Conservation (phyloP, 2,329 filamentous ascomycete species). For the Fusarium vanettenii region DNA sequence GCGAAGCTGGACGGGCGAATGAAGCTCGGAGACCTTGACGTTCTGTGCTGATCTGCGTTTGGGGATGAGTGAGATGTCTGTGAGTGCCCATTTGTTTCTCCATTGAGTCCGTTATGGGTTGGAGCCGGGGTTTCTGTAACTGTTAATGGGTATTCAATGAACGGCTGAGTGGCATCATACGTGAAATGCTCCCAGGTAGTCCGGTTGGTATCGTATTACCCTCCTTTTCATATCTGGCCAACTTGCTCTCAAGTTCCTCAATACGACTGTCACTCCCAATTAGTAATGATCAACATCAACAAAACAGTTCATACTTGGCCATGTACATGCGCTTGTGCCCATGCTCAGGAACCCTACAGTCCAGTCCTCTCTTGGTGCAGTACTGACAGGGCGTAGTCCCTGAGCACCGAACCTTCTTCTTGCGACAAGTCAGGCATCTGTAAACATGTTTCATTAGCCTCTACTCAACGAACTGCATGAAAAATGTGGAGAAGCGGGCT, state of each 20-base stretch:
- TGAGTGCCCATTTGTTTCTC: conserved; percentile 17
- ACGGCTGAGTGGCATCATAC: neutral
- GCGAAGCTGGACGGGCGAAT: conserved; percentile 41
- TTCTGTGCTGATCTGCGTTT: conserved; percentile 26
- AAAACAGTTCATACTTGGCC: conserved; percentile 32
- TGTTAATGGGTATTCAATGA: neutral
- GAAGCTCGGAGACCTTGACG: conserved; percentile 38
- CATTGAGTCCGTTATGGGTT: conserved; percentile 5
- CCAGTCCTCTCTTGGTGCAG: conserved; percentile 40
- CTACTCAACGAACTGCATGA: neutral
- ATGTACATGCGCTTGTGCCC: conserved; percentile 44
- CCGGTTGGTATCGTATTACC: conserved; percentile 24
- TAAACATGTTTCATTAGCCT: neutral
- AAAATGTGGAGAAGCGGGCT: conserved; percentile 22
- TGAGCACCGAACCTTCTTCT: conserved; percentile 43
- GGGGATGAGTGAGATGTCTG: conserved; percentile 34
- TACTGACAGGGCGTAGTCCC: conserved; percentile 43
- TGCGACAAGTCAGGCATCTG: conserved; percentile 43
- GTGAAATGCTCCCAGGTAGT: conserved; percentile 17
- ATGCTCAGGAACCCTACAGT: conserved; percentile 43
- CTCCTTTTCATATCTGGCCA: conserved; percentile 41
- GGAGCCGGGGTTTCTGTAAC: conserved; percentile 4
- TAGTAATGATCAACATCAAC: neutral
- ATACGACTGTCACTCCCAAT: conserved; percentile 28
- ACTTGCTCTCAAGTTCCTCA: conserved; percentile 41